phyloP scores from a whole-genome alignment of 2,329 filamentous ascomycete genomes.

The Arthrobotrys sinensis region DNA sequence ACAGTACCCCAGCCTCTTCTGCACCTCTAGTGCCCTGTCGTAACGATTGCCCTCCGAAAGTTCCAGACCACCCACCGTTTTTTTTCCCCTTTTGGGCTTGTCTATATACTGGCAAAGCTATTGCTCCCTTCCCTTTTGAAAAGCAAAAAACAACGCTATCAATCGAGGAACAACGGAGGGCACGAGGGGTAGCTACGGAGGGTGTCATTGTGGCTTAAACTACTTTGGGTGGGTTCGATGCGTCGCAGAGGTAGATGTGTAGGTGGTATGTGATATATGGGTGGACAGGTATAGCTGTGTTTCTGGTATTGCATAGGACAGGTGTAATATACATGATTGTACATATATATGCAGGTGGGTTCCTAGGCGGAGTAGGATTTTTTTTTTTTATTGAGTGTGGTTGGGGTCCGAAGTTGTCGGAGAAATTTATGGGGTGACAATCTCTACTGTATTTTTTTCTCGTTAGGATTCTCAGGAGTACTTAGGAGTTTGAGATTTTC shows the following conservation, averaged over 20 bases:
- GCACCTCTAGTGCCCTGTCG: neutral
- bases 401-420: constrained; percentile 30
- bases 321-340: neutral
- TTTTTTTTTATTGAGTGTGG: constrained; percentile 7
- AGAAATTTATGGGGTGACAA: constrained; percentile 9
- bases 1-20: constrained; percentile 19
- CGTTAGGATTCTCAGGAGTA: neutral
- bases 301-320: constrained; percentile 8
- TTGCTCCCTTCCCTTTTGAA: neutral
- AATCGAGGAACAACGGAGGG: constrained; percentile 34
- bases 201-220: neutral
- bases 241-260: neutral
- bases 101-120: neutral
- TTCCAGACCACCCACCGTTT: constrained; percentile 12
- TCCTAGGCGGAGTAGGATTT: neutral
- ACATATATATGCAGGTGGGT: constrained; percentile 8
- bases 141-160: constrained; percentile 32
- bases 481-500: neutral
- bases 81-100: neutral
- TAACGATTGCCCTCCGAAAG: constrained; percentile 6
- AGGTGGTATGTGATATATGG: neutral
- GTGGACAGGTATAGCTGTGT: neutral
- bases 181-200: neutral
- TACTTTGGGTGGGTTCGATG: constrained; percentile 36
- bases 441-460: neutral